phyloP scores from a whole-genome alignment of 2,329 filamentous ascomycete genomes.

The Graphium sp. region DNA sequence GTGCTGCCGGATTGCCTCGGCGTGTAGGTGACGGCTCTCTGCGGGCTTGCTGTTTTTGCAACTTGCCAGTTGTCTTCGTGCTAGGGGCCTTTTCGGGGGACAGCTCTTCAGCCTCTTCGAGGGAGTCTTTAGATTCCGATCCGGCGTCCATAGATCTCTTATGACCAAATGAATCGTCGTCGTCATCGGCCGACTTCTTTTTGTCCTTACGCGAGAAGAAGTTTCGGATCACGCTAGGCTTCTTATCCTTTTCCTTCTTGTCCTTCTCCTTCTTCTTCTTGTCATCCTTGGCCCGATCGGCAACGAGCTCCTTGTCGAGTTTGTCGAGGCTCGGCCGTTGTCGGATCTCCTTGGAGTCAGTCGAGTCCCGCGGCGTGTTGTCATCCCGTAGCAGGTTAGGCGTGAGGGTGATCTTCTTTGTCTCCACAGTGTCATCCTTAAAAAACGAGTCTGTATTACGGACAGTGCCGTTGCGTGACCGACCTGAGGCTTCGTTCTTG shows the following conservation, averaged over 20 bases:
- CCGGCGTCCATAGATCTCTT: conserved; percentile 12
- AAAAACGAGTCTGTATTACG: conserved; percentile 94
- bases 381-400: conserved; percentile 85
- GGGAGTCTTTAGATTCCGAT: conserved; percentile 2
- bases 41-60: conserved; percentile 49
- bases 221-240: conserved; percentile 37
- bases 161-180: conserved; percentile 45
- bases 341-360: conserved; percentile 29
- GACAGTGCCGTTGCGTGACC: conserved; percentile 71
- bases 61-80: conserved; percentile 35
- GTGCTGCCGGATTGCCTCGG: too few species aligned
- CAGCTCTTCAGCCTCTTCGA: conserved; percentile 2
- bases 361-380: conserved; percentile 35
- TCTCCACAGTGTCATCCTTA: conserved; percentile 87
- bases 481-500: conserved; percentile 33
- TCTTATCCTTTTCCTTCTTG: conserved; percentile 55
- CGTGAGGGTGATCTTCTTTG: conserved; percentile 92
- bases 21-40: conserved; percentile 24
- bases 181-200: conserved; percentile 37
- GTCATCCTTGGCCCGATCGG: conserved; percentile 48
- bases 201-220: conserved; percentile 48
- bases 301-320: conserved; percentile 30
- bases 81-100: too few species aligned
- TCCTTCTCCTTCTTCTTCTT: conserved; percentile 62
- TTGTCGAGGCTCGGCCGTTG: conserved; percentile 59